Base-by-base conservation (phyloP, 2,329 filamentous ascomycete genomes). In the Plectosphaerella sp. region DNA sequence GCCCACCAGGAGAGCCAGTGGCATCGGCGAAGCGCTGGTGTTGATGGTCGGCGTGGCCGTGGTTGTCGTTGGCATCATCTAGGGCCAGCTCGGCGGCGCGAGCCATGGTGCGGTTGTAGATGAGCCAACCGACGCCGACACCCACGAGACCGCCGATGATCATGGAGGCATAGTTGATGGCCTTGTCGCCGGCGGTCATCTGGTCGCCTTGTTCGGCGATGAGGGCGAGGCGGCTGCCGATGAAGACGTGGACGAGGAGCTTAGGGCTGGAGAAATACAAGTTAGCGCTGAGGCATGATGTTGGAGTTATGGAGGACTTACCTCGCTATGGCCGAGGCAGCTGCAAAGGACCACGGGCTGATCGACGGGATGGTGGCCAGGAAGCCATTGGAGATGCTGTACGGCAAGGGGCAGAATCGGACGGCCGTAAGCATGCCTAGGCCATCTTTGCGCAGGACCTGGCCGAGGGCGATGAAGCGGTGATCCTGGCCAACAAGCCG, bases 311-410 rank as follows among this genome's bases (percentile, higher is more conserved):
- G 18, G 47, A 20, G 42, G 39, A 45, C 16, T 54, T 57, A 78
- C 76, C 80, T 84, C 11, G 91, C 86, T 15, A 93, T 73, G 3
- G 89, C 86, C 0, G 93, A 97, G 6, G 94, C 93, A 45, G 91
- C 67, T 33, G 86, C 86, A 72, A 95, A 97, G 46, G 82, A 82
- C 54, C 79, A 67, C 41, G 89, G 88, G 22, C 86, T 80, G 35
- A 99, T 89, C 33, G 88, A 96, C 3, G 92, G 92, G 56, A 99
- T 92, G 1, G 94, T 97, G 28, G 91, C 91, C 51, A 99, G 83
- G 55, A 96, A 96, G 48, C 91, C 94, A 66, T 99, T 99, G 65
- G 89, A 92, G 59, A 97, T 75, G 49, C 89, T 94, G 68, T 96
- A 99, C 14, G 94, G 94, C 54, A 99, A 68, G 2, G 94, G 94